Evolutionary conservation across 768 basidiomycete species (phyloP).

Genomic region (Rhodotorula babjevae): DNA sequence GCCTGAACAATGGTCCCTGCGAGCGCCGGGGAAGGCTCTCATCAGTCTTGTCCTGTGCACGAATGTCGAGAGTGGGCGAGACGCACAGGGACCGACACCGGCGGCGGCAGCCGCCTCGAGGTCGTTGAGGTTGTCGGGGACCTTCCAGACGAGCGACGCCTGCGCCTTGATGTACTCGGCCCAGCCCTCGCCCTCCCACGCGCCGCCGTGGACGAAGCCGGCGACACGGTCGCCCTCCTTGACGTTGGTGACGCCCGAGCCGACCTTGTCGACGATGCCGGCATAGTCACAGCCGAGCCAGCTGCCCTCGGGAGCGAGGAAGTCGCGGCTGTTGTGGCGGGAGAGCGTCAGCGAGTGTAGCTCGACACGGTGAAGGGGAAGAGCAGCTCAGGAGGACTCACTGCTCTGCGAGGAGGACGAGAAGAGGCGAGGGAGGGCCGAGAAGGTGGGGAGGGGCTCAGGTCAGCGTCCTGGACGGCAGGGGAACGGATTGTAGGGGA

Average conservation of each 20-base stretch:
- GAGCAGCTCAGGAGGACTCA: too few relatives aligned
- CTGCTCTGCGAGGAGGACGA: not conserved
- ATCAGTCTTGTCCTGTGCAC: not conserved
- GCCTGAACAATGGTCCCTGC: slow-evolving; percentile 33
- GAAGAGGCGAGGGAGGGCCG: too few relatives aligned
- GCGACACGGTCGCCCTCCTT: slow-evolving; percentile 35
- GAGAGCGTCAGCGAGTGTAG: too few relatives aligned
- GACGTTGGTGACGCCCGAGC: slow-evolving; percentile 17
- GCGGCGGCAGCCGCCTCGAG: slow-evolving; percentile 28
- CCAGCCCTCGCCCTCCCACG: slow-evolving; percentile 17
- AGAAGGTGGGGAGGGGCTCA: too few relatives aligned
- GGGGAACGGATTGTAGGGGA: not conserved
- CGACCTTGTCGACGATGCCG: slow-evolving; percentile 18
- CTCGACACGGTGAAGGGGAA: too few relatives aligned
- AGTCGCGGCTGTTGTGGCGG: slow-evolving; percentile 1
- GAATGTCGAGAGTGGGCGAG: not conserved
- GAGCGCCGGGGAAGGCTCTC: too few relatives aligned
- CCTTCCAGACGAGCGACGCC: slow-evolving; percentile 20
- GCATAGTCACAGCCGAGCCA: slow-evolving; percentile 30
- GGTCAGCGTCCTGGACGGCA: not conserved
- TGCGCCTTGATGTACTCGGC: slow-evolving; percentile 30
- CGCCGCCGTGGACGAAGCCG: slow-evolving; percentile 26
- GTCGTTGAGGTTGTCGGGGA: slow-evolving; percentile 15
- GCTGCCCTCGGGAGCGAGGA: slow-evolving; percentile 6
- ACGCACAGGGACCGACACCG: slow-evolving; percentile 27